Percentiles rank a stretch among this genome's conserved stretches.
Evolutionary conservation across 164 flowering plant species (phyloP).

Genomic region (Liquidambar formosana): DNA sequence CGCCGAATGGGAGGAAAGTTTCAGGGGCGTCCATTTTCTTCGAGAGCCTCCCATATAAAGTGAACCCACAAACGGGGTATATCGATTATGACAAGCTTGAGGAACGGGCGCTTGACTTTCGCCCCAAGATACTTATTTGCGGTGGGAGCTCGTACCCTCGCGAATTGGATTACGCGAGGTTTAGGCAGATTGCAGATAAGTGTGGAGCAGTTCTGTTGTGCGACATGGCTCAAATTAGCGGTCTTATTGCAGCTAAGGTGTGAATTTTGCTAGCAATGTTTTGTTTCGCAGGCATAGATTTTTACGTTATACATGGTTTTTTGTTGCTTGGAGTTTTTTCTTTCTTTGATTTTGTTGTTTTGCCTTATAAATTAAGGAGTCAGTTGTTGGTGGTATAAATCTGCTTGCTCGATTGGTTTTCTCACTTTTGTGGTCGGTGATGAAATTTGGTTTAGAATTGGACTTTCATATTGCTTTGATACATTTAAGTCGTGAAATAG

Average conservation of each 20-base stretch:
- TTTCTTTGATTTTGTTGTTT: not conserved
- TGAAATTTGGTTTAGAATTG: too few relatives aligned
- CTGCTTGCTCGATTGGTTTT: too few relatives aligned
- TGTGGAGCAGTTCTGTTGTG: slow-evolving; percentile 76
- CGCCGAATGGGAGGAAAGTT: slow-evolving; percentile 72
- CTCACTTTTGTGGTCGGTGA: too few relatives aligned
- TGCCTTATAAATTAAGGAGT: not conserved
- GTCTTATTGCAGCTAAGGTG: slow-evolving; percentile 83
- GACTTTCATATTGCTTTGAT: too few relatives aligned
- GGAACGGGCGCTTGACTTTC: slow-evolving; percentile 75
- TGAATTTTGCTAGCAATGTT: not conserved
- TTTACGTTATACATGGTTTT: not conserved
- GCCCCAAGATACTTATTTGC: slow-evolving; percentile 81
- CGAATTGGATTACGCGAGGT: slow-evolving; percentile 81
- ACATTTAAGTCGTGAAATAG: too few relatives aligned
- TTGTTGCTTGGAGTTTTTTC: not conserved
- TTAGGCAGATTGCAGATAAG: slow-evolving; percentile 78
- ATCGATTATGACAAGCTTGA: slow-evolving; percentile 83
- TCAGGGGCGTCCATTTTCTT: slow-evolving; percentile 85
- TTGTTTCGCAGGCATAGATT: not conserved
- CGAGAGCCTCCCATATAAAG: slow-evolving; percentile 77
- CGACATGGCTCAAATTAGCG: slow-evolving; percentile 92
- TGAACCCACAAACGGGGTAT: slow-evolving; percentile 74
- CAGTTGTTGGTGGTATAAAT: not conserved
- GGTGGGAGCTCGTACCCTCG: slow-evolving; percentile 91